Evolutionary conservation across 1,284 basidiomycete genomes (phyloP), one percentile per base, ranked within the genome.

Genomic region (Xerocomus nothofagi): DNA sequence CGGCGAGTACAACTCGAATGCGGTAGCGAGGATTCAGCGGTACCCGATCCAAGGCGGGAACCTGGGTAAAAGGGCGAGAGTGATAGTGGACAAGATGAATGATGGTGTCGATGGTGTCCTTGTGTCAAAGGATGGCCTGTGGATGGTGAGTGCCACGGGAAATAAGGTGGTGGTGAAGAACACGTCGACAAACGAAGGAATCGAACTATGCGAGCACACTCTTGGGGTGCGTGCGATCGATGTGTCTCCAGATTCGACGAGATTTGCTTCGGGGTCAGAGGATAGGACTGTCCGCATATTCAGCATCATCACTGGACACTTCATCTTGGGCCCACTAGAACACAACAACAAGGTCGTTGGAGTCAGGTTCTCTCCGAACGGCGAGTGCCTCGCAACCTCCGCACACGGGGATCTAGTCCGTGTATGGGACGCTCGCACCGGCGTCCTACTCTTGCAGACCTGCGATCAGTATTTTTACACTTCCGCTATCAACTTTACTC

Each of bases 211-310:
- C 9, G 45, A 53, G 26, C 51, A 54, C 9, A 5, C 10, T 3
- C 37, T 14, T n/a, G 12, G 9, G 21, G 30, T 53, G 6, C 30
- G 23, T n/a, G 39, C 51, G 7, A 34, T 54, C 20, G 51, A 52
- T 2, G 33, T 52, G 10, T 53, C 50, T 26, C 50, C 50, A 17
- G n/a, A 53, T 23, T 47, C 50, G 9, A 48, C 27, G 11, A 41
- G 17, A 23, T 53, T 53, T 12, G 43, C 43, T 10, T 23, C 39
- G 0, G 51, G 39, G 21, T 54, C 44, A 20, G 51, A 48, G 14
- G 51, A 53, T 34, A 54, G 33, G 44, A 37, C 30, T 1, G 44
- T 39, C 4, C 26, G 24, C 2, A 9, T 53, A 30, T 53, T 38
- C 21, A 30, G 33, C 20, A 29, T 54, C 15, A 37, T 30, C 2